Conservation (phyloP, 1,139 yeast species). For the Blastobotrys raffinosifermentans region DNA sequence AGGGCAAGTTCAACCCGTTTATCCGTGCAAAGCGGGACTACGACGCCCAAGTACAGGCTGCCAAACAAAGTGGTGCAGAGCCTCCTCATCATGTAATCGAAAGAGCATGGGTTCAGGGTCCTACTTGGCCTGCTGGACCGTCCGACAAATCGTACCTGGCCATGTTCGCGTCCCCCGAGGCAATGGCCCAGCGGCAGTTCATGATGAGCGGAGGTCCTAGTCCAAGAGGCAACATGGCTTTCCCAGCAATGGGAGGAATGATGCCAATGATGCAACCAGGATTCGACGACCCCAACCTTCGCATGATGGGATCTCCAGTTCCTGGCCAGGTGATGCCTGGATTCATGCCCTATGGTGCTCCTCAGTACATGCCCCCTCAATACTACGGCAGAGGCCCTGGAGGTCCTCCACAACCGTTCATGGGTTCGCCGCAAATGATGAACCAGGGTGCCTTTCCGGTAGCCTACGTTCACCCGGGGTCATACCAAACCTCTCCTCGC, state of each 20-base stretch:
- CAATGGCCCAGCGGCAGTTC: constrained; percentile 11
- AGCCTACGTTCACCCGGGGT: neutral
- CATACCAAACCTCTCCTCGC: constrained; percentile 1
- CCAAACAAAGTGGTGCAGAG: constrained; percentile 18
- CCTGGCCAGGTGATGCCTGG: constrained; percentile 23
- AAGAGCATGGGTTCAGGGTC: constrained; percentile 67
- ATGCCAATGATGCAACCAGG: constrained; percentile 23
- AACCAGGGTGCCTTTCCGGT: constrained; percentile 2
- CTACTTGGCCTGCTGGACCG: constrained; percentile 57
- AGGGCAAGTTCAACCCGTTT: constrained; percentile 54
- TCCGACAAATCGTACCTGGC: constrained; percentile 21
- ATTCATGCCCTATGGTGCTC: constrained; percentile 22
- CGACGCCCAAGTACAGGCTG: constrained; percentile 22
- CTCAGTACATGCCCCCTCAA: constrained; percentile 22
- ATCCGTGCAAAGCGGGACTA: constrained; percentile 33
- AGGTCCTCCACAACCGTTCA: constrained; percentile 17
- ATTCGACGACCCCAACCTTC: constrained; percentile 23
- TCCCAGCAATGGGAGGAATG: constrained; percentile 17
- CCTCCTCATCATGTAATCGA: constrained; percentile 43
- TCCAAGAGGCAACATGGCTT: constrained; percentile 14
- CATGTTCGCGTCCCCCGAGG: constrained; percentile 9
- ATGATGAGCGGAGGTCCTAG: constrained; percentile 7
- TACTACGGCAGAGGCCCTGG: constrained; percentile 18
- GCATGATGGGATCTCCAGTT: constrained; percentile 22
- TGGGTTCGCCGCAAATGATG: constrained; percentile 17